These are phyloP conservation scores for Hymenotorrendiella dingleyae DNA, from an alignment of 2,329 filamentous ascomycete species.

Conservation along the genomic window DNA sequence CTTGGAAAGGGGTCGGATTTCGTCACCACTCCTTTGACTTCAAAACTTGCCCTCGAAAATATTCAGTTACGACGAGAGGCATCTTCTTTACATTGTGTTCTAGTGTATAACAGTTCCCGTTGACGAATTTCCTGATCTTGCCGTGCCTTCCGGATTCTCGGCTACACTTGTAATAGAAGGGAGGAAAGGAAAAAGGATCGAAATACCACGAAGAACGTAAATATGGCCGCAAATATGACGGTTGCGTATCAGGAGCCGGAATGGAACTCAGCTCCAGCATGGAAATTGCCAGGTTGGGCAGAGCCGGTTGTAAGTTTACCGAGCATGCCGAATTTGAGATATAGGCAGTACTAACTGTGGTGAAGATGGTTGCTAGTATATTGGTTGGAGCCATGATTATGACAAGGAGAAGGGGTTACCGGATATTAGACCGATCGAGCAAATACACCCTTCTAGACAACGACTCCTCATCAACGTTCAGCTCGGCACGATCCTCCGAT, in stretches of 20 bases:
- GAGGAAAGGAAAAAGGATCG: too few species aligned
- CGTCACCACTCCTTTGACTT: too few species aligned
- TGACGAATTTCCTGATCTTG: too few species aligned
- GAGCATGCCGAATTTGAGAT: neutral
- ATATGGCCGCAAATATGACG: conserved; percentile 15
- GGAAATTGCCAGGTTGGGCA: conserved; percentile 29
- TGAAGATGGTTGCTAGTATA: conserved; percentile 31
- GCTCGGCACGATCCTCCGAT: conserved; percentile 27
- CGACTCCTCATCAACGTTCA: conserved; percentile 19
- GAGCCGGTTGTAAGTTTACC: conserved; percentile 27
- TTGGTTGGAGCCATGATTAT: conserved; percentile 28
- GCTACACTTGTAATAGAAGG: too few species aligned
- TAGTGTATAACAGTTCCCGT: too few species aligned
- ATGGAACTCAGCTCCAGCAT: conserved; percentile 30
- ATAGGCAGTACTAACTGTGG: conserved; percentile 14
- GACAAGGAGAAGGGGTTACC: conserved; percentile 24
- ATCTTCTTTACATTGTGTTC: too few species aligned
- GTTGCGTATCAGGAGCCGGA: conserved; percentile 26
- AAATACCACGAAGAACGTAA: too few species aligned
- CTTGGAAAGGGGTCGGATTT: too few species aligned
- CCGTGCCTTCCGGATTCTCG: too few species aligned
- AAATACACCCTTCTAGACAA: conserved; percentile 21
- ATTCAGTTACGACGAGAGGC: too few species aligned
- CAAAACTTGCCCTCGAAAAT: too few species aligned
- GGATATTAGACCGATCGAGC: conserved; percentile 19